A percentile compares a stretch with the other conserved stretches of the same genome.
Evolutionary conservation across 2,329 filamentous ascomycete genomes (phyloP).

Genomic region (Calonectria hawksworthii): DNA sequence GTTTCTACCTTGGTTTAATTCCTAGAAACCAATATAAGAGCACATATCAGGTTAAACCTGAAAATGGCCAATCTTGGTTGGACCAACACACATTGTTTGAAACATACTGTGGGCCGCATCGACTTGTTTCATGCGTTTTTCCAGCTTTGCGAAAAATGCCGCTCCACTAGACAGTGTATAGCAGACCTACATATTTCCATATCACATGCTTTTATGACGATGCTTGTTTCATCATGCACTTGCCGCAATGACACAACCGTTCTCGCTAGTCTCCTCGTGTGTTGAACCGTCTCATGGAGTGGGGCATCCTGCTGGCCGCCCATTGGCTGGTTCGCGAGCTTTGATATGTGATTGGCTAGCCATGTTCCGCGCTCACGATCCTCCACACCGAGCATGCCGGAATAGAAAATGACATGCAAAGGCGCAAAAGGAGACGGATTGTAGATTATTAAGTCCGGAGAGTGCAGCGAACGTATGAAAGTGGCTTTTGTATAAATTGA

Average conservation of each 20-base stretch:
- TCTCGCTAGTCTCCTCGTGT: not conserved
- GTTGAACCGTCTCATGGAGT: not conserved
- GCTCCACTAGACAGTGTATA: not conserved
- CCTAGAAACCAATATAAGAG: not conserved
- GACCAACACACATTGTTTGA: not conserved
- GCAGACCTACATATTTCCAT: not conserved
- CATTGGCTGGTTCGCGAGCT: conserved; percentile 2
- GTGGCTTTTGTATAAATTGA: not conserved
- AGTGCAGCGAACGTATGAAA: not conserved
- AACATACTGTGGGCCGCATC: not conserved
- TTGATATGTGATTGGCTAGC: not conserved
- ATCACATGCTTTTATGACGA: not conserved
- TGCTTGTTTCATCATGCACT: not conserved
- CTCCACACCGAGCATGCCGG: not conserved
- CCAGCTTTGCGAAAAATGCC: not conserved
- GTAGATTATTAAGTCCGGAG: not conserved
- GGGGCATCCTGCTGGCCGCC: not conserved
- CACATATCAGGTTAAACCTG: not conserved
- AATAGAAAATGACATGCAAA: not conserved
- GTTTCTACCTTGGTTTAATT: no score
- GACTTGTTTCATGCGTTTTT: not conserved
- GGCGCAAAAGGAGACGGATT: not conserved
- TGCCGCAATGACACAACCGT: not conserved
- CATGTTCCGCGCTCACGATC: not conserved
- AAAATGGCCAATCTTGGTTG: not conserved